Conservation (phyloP, 108 stramenopile genomes). For the Schizochytrium sp. region DNA sequence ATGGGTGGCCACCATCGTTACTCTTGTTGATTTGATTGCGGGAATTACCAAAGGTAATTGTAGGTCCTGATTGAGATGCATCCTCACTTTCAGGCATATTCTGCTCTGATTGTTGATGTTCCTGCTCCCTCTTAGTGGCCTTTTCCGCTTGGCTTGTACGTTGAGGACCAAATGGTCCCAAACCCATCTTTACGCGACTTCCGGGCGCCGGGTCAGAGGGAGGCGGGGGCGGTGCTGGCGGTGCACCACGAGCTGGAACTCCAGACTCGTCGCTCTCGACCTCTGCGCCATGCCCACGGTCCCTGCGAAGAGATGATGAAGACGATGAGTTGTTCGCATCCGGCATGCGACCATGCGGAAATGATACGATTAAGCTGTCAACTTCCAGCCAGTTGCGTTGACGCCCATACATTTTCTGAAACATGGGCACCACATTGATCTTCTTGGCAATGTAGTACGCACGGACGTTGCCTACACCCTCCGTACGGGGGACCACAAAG, state of each 20-base stretch:
- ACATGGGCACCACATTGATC: constrained; percentile 60
- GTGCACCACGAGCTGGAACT: not conserved
- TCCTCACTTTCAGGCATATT: no score
- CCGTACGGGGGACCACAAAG: constrained; percentile 33
- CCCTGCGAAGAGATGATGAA: not conserved
- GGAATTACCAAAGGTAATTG: not conserved
- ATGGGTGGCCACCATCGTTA: constrained; percentile 67
- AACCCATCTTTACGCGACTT: not conserved
- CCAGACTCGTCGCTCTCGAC: not conserved
- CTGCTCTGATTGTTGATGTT: no score
- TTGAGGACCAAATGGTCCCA: not conserved
- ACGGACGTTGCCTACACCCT: constrained; percentile 48
- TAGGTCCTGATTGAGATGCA: not conserved
- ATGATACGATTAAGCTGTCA: constrained; percentile 78
- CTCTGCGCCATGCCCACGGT: constrained; percentile 63
- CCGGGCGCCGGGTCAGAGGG: not conserved
- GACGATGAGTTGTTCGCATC: constrained; percentile 62
- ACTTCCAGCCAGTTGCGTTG: constrained; percentile 78
- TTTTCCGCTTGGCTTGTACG: not conserved
- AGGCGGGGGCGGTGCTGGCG: not conserved
- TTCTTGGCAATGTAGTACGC: constrained; percentile 58
- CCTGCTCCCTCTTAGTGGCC: not conserved
- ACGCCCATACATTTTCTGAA: constrained; percentile 57
- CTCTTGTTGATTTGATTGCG: not conserved
- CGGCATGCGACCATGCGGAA: constrained; percentile 67